phyloP scores from a whole-genome alignment of 768 basidiomycete genomes.

The Lenzites betulinus region DNA sequence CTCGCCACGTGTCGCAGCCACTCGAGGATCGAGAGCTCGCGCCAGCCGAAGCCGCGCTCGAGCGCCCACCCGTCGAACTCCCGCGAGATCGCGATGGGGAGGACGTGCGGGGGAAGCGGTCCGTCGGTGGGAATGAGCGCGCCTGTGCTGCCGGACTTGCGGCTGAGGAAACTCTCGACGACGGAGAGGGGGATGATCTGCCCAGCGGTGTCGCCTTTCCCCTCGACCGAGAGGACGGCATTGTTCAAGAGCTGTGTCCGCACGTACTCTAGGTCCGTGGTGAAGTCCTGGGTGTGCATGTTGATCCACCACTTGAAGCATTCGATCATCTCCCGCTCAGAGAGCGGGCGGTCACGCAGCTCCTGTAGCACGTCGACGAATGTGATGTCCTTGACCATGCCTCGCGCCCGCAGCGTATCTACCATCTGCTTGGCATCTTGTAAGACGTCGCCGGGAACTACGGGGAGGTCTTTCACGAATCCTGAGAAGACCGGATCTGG shows the following conservation, averaged over 20 bases:
- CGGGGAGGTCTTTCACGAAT: slow-evolving; percentile 79
- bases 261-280: slow-evolving; percentile 43
- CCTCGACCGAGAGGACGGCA: slow-evolving; percentile 56
- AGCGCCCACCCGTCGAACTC: slow-evolving; percentile 56
- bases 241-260: slow-evolving; percentile 69
- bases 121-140: slow-evolving; percentile 67
- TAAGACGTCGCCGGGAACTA: slow-evolving; percentile 64
- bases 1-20: slow-evolving; percentile 74
- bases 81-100: slow-evolving; percentile 68
- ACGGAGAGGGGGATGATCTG: slow-evolving; percentile 68
- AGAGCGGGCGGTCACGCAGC: slow-evolving; percentile 68
- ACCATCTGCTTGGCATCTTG: slow-evolving; percentile 62
- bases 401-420: slow-evolving; percentile 56
- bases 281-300: slow-evolving; percentile 41
- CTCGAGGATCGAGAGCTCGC: slow-evolving; percentile 70
- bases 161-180: slow-evolving; percentile 73
- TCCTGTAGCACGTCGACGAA: slow-evolving; percentile 85
- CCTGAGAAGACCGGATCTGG: slow-evolving; percentile 68
- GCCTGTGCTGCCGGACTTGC: slow-evolving; percentile 45
- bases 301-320: slow-evolving; percentile 87
- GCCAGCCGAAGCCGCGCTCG: slow-evolving; percentile 66
- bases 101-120: slow-evolving; percentile 71
- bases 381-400: slow-evolving; percentile 70
- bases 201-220: slow-evolving; percentile 41
- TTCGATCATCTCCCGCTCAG: slow-evolving; percentile 71